Evolutionary conservation across 495 filamentous ascomycete genomes (phyloP), one percentile per base, ranked within the genome.

Genomic region (Penicillium parvum): DNA sequence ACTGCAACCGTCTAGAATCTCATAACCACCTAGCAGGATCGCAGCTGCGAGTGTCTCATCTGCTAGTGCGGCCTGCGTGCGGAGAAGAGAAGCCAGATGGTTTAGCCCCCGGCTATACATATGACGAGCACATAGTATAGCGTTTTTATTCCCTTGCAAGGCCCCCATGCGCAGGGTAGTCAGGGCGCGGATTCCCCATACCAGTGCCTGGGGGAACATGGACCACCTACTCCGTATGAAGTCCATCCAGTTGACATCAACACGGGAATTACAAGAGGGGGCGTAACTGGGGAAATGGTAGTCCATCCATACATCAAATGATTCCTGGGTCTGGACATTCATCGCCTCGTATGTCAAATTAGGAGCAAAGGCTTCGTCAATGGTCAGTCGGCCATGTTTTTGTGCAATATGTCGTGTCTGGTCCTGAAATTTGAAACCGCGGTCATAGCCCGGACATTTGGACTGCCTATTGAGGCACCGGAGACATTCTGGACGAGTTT

Each of bases 361-460:
- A 14, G 56, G 57, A 15, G 43, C 40, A 9, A 52, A 7, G 19
- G 5, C 34, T 32, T 49, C 53, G 32, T 65, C 61, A 3, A 55
- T 53, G 1, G 28, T n/a, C n/a, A n/a, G n/a, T n/a, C n/a, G n/a
- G n/a, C n/a, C n/a, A 38, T 1, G 47, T 19, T 3, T 37, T 42
- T 11, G 10, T 1, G 21, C 6, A 14, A 16, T 1, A n/a, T 8
- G 8, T 8, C 15, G 18, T n/a, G 10, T 16, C 11, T 9, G 4
- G 7, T 43, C 7, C 11, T 40, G 10, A 8, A 28, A n/a, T 10
- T 9, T 33, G 9, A 23, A 44, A 8, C 32, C 36, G 16, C 46
- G 52, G 9, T 35, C 47, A 37, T 66, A 69, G 0, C 65, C 65
- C 3, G 65, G 61, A 45, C 65, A 69, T 26, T 36, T 10, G 1